phyloP scores from a whole-genome alignment of 345 rosid species.

The Viola odorata region DNA sequence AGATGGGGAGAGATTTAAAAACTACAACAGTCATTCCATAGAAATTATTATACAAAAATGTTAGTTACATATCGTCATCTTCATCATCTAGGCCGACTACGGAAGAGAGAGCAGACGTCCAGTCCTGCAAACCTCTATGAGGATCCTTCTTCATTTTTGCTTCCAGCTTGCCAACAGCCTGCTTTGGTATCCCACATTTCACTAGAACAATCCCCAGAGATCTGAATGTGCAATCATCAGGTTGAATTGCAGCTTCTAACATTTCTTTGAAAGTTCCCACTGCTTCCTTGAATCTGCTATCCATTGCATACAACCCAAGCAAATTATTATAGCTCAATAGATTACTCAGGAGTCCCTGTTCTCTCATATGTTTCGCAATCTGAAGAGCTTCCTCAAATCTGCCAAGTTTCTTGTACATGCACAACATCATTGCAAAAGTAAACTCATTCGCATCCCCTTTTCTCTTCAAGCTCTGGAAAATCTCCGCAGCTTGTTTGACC shows the following conservation, averaged over 20 bases:
- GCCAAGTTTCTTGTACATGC: conserved; percentile 72
- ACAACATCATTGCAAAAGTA: conserved; percentile 70
- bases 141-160: conserved; percentile 40
- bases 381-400: conserved; percentile 63
- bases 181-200: conserved; percentile 66
- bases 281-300: conserved; percentile 67
- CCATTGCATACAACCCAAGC: conserved; percentile 54
- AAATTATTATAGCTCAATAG: conserved; percentile 68
- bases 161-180: conserved; percentile 49
- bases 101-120: conserved; percentile 53
- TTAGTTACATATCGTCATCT: conserved; percentile 10
- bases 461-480: conserved; percentile 56
- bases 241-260: conserved; percentile 45
- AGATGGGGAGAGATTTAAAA: no score
- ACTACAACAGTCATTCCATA: not conserved
- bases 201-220: conserved; percentile 53
- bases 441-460: conserved; percentile 73
- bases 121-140: conserved; percentile 42
- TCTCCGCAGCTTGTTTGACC: conserved; percentile 56
- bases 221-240: conserved; percentile 58
- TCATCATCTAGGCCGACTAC: conserved; percentile 34
- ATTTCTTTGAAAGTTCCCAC: conserved; percentile 57
- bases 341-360: conserved; percentile 45
- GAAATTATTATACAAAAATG: not conserved
- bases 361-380: conserved; percentile 66